Conservation (phyloP, 1,139 yeast genomes). For the Suhomyces maxii region DNA sequence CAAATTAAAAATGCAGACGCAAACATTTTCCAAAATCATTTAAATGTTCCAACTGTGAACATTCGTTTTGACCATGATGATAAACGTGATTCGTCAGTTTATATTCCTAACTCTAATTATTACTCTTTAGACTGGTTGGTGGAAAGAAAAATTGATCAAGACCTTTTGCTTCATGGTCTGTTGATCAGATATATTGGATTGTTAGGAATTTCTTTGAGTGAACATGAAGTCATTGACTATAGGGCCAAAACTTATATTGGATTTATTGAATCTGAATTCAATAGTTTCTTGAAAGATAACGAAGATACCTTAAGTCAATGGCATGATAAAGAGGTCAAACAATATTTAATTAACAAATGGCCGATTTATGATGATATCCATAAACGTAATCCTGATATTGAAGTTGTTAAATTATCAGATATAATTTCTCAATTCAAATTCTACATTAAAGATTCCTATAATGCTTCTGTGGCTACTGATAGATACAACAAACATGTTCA, state of each 20-base stretch:
- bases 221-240: slow-evolving; percentile 43
- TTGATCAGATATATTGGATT: slow-evolving; percentile 41
- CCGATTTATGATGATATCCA: slow-evolving; percentile 24
- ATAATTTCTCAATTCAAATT: slow-evolving; percentile 21
- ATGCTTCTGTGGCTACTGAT: slow-evolving; percentile 33
- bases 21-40: slow-evolving; percentile 35
- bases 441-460: slow-evolving; percentile 26
- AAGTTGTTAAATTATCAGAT: slow-evolving; percentile 19
- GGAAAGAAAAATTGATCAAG: slow-evolving; percentile 28
- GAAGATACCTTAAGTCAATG: slow-evolving; percentile 20
- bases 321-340: slow-evolving; percentile 23
- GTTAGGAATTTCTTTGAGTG: slow-evolving; percentile 37
- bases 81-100: slow-evolving; percentile 28
- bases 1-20: slow-evolving; percentile 29
- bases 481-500: slow-evolving; percentile 41
- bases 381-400: slow-evolving; percentile 11
- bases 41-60: slow-evolving; percentile 35
- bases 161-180: slow-evolving; percentile 37
- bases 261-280: slow-evolving; percentile 20
- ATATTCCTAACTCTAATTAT: slow-evolving; percentile 39
- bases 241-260: slow-evolving; percentile 26
- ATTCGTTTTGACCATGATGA: slow-evolving; percentile 36
- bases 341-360: slow-evolving; percentile 22
- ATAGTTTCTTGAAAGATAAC: slow-evolving; percentile 17
- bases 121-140: slow-evolving; percentile 38